phyloP scores from a whole-genome alignment of 768 basidiomycete genomes.

The Termitomyces sp. region DNA sequence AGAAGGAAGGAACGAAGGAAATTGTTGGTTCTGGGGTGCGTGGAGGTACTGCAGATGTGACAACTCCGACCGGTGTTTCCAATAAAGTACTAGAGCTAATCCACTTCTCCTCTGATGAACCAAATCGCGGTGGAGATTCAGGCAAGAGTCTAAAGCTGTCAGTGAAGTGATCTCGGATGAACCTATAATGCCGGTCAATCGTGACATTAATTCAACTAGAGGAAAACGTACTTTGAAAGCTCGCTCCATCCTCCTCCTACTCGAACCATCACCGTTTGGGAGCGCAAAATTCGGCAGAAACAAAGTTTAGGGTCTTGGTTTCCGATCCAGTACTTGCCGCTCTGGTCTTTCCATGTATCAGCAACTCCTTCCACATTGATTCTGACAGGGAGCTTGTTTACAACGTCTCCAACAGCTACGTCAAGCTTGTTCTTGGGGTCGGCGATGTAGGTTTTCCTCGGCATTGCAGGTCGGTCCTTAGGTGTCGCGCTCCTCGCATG shows the following conservation, averaged over 20 bases:
- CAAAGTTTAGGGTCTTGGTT: constrained; percentile 85
- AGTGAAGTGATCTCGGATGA: constrained; percentile 82
- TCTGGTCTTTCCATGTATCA: constrained; percentile 88
- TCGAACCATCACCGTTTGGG: constrained; percentile 93
- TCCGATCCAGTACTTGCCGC: constrained; percentile 96
- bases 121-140: constrained; percentile 52
- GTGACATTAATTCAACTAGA: neutral
- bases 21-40: constrained; percentile 64
- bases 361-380: constrained; percentile 79
- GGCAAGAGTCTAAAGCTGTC: constrained; percentile 72
- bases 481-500: constrained; percentile 38
- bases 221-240: constrained; percentile 67
- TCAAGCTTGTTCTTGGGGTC: constrained; percentile 91
- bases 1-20: constrained; percentile 60
- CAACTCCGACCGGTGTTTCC: constrained; percentile 40
- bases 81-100: constrained; percentile 73
- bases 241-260: constrained; percentile 95
- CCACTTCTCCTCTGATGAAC: constrained; percentile 69
- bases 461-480: constrained; percentile 29
- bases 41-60: constrained; percentile 25
- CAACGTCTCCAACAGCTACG: constrained; percentile 86
- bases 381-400: constrained; percentile 82
- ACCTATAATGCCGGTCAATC: constrained; percentile 38
- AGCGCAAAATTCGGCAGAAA: constrained; percentile 87
- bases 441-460: constrained; percentile 71